These are phyloP conservation scores for Rhizophora apiculata DNA, from an alignment of 345 rosid genomes.

Conservation along the genomic window DNA sequence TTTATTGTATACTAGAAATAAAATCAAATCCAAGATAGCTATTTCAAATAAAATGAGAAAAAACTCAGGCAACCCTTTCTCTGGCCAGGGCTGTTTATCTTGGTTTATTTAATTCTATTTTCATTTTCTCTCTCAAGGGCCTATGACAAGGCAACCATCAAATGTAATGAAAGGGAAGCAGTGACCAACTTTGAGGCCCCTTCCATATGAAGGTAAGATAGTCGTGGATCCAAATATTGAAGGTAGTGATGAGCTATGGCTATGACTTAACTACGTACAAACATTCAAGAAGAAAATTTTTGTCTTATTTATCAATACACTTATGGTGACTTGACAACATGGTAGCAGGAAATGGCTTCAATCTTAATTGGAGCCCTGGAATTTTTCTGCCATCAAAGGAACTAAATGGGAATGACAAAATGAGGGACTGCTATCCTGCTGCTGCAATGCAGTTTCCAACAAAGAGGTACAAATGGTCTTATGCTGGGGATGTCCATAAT, in stretches of 20 bases:
- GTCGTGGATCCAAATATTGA: constrained; percentile 33
- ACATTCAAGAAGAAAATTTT: too few relatives aligned
- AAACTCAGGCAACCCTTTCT: constrained; percentile 7
- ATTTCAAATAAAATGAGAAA: not conserved
- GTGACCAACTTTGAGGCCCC: constrained; percentile 35
- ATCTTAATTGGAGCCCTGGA: constrained; percentile 44
- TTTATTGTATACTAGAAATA: not conserved
- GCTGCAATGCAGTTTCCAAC: not conserved
- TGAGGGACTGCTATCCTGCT: constrained; percentile 2
- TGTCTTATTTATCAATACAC: not conserved
- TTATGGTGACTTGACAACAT: not conserved
- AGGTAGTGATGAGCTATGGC: constrained; percentile 39
- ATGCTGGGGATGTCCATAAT: not conserved
- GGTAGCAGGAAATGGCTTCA: constrained; percentile 38
- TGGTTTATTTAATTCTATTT: constrained; percentile 29
- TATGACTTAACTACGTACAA: not conserved
- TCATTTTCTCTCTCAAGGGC: constrained; percentile 62
- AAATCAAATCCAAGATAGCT: not conserved
- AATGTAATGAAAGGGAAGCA: constrained; percentile 27
- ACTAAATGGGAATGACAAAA: constrained; percentile 15
- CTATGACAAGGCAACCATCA: constrained; percentile 85
- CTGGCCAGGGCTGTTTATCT: constrained; percentile 51
- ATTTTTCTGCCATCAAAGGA: constrained; percentile 24
- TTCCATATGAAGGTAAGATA: constrained; percentile 53
- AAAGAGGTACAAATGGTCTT: constrained; percentile 13